phyloP scores from a whole-genome alignment of 441 rosid genomes.

The Lepidium campestre region DNA sequence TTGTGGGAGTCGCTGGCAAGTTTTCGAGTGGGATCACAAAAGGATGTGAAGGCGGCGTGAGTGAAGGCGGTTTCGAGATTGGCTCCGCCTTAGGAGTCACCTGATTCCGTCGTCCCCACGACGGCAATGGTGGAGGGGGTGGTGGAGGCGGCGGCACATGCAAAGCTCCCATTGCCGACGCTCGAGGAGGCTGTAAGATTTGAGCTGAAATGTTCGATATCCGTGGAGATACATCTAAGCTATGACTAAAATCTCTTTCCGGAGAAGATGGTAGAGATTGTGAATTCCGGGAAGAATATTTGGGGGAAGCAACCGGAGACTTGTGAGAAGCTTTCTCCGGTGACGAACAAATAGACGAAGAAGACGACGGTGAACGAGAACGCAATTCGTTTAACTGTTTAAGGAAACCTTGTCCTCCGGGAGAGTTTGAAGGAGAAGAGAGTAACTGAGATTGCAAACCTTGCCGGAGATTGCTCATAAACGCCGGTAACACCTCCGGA shows the following conservation, averaged over 20 bases:
- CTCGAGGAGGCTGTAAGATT: conserved; percentile 20
- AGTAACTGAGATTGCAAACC: conserved; percentile 32
- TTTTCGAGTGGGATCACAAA: conserved; percentile 52
- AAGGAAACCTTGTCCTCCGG: conserved; percentile 22
- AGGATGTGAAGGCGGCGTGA: conserved; percentile 75
- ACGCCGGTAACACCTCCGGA: conserved; percentile 34
- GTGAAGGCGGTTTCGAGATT: conserved; percentile 49
- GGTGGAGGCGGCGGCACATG: conserved; percentile 40
- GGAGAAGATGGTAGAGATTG: conserved; percentile 41
- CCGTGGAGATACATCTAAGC: conserved; percentile 39
- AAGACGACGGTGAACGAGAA: conserved; percentile 11
- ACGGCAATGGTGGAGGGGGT: conserved; percentile 35
- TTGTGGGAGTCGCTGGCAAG: conserved; percentile 36
- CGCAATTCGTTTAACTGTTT: conserved; percentile 24
- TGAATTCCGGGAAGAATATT: conserved; percentile 2
- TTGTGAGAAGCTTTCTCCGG: conserved; percentile 23
- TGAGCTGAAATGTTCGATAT: conserved; percentile 28
- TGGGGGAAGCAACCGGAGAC: conserved; percentile 10
- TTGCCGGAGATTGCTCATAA: conserved; percentile 33
- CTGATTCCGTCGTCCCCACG: conserved; percentile 34
- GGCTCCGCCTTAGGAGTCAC: conserved; percentile 33
- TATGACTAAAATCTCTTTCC: conserved; percentile 36
- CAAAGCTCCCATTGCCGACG: conserved; percentile 22
- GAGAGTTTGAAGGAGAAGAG: conserved; percentile 33
- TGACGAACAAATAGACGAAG: conserved; percentile 22